Conservation (phyloP, 768 basidiomycete species). For the Coprinopsis strossmayeri region DNA sequence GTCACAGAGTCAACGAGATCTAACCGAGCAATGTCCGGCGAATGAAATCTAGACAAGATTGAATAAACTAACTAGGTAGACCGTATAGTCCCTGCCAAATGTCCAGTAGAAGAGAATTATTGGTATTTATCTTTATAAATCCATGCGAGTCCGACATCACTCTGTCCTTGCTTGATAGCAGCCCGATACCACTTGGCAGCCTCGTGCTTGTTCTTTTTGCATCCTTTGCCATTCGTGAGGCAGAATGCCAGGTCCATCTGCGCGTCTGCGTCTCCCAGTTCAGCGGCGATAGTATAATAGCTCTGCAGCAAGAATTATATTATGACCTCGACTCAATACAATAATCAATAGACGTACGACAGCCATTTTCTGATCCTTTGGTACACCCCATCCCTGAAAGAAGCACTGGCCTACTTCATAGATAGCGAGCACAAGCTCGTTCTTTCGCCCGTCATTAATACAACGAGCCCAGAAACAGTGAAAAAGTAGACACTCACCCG, state of each 20-base stretch:
- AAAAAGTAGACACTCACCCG: conserved; percentile 28
- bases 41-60: no score
- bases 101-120: no score
- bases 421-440: conserved; percentile 80
- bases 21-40: no score
- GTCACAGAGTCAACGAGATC: not conserved
- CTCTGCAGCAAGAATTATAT: conserved; percentile 35
- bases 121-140: conserved; percentile 87
- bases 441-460: conserved; percentile 29
- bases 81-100: no score
- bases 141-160: conserved; percentile 83
- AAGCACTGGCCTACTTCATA: conserved; percentile 93
- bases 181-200: conserved; percentile 88
- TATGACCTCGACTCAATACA: not conserved
- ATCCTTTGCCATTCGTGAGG: conserved; percentile 80
- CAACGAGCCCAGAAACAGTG: not conserved
- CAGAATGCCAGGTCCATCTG: conserved; percentile 84
- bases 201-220: conserved; percentile 82
- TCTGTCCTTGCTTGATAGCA: conserved; percentile 72
- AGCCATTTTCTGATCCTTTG: conserved; percentile 85
- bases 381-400: conserved; percentile 87
- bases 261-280: conserved; percentile 80
- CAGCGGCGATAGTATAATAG: conserved; percentile 81
- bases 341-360: conserved; percentile 47
- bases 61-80: no score